Evolutionary conservation across 2,329 filamentous ascomycete genomes (phyloP).

Genomic region (Chaetoscypha palmicola): DNA sequence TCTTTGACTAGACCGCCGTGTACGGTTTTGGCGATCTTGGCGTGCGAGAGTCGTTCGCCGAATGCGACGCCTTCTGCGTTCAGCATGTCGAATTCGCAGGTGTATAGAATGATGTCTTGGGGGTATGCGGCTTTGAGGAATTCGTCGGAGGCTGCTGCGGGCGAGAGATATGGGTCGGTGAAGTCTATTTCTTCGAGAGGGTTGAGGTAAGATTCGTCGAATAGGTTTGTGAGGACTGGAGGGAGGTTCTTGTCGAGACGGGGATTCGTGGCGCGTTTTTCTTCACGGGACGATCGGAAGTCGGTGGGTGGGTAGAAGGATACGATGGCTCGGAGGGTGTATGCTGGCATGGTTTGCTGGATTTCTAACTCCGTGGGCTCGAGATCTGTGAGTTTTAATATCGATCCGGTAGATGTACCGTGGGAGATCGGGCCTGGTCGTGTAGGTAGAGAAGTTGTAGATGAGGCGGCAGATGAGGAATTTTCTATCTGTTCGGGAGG

Average conservation of each 20-base stretch:
- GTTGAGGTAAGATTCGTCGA: constrained; percentile 55
- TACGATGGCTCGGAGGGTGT: constrained; percentile 44
- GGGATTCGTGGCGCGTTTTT: constrained; percentile 47
- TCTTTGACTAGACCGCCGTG: constrained; percentile 50
- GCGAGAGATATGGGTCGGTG: constrained; percentile 49
- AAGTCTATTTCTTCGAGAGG: constrained; percentile 37
- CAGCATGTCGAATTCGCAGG: constrained; percentile 62
- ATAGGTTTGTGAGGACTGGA: constrained; percentile 51
- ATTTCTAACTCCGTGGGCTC: constrained; percentile 29
- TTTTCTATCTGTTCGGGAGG: not conserved
- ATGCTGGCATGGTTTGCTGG: constrained; percentile 32
- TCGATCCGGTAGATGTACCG: constrained; percentile 14
- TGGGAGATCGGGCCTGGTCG: constrained; percentile 1
- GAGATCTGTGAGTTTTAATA: constrained; percentile 27
- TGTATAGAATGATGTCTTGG: constrained; percentile 48
- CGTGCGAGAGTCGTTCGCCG: constrained; percentile 45
- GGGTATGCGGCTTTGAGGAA: constrained; percentile 42
- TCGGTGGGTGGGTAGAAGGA: constrained; percentile 59
- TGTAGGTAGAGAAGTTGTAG: constrained; percentile 14
- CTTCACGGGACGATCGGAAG: constrained; percentile 49
- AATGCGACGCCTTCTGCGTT: constrained; percentile 54
- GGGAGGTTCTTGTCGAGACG: constrained; percentile 53
- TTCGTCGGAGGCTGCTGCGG: constrained; percentile 47
- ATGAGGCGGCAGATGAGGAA: constrained; percentile 2
- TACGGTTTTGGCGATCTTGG: constrained; percentile 47